Conservation (phyloP, 1,284 basidiomycete species). For the Tylopilus sp. region DNA sequence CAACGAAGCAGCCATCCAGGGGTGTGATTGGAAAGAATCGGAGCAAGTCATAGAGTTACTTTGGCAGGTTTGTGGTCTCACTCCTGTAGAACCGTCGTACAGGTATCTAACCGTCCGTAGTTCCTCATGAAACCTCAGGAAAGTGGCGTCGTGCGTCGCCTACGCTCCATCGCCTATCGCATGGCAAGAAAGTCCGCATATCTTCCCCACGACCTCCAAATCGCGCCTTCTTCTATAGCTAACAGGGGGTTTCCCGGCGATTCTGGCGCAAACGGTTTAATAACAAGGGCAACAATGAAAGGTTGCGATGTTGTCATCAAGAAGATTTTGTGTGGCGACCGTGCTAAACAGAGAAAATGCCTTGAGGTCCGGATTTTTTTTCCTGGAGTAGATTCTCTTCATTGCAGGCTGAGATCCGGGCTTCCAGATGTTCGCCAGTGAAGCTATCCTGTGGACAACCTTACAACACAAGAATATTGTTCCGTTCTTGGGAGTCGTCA, state of each 20-base stretch:
- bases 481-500: slow-evolving; percentile 25
- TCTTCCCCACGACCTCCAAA: slow-evolving; percentile 19
- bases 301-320: slow-evolving; percentile 18
- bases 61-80: slow-evolving; percentile 20
- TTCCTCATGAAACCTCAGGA: slow-evolving; percentile 8
- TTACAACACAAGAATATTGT: slow-evolving; percentile 24
- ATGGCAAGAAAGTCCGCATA: slow-evolving; percentile 30
- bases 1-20: background rate
- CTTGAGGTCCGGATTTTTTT: slow-evolving; percentile 16
- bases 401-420: slow-evolving; percentile 1
- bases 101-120: slow-evolving; percentile 6
- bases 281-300: slow-evolving; percentile 12
- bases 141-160: slow-evolving; percentile 6
- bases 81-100: background rate
- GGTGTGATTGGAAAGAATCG: slow-evolving; percentile 7
- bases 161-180: slow-evolving; percentile 25
- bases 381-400: background rate
- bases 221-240: slow-evolving; percentile 4
- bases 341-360: background rate
- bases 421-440: slow-evolving; percentile 25
- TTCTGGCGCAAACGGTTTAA: slow-evolving; percentile 6
- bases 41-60: slow-evolving; percentile 22
- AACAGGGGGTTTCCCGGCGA: background rate
- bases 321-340: slow-evolving; percentile 10
- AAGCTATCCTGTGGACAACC: slow-evolving; percentile 31